Base-by-base conservation (phyloP, 192 early-diverging fungal genomes). In the Spizellomyces sp. region DNA sequence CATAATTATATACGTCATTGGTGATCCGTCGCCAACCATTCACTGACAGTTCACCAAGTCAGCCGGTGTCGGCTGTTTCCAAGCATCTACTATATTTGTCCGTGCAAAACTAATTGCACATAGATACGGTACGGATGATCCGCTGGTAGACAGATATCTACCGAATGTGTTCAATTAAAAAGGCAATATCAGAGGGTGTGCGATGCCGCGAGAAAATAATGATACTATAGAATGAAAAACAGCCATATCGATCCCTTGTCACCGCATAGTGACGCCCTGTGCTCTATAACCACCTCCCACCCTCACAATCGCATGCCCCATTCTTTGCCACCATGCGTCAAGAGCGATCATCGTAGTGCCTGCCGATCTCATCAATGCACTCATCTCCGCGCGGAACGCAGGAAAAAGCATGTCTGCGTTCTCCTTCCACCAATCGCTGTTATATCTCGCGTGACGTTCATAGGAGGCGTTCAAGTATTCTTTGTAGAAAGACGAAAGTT, bases 401-500 rank as follows among this genome's bases (percentile, higher is more conserved):
- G 55, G 47, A 7, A 14, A 22, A 5, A 80, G 63, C 58, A 77
- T 73, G 0, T 48, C 56, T 17, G 54, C 10, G 68, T 77, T 80
- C 19, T 69, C 69, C 42, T 65, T 19, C 79, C 75, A 77, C 75
- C 61, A 71, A 15, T 22, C 41, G 17, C 59, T 9, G 64, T 80
- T 80, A 73, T 80, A 80, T 44, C 56, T 64, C 54, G 67, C 50
- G 62, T 80, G 79, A 1, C 75, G 71, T 19, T 41, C 47, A 5
- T 43, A 46, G 8, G 71, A 75, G 1, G 27, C 54, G 56, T 74
- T 66, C 0, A 80, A 72, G 61, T 80, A 80, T 36, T 64, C 41
- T 42, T 69, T 57, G 72, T 80, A 80, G 62, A 80, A 80, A 5
- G 22, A 41, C 3, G 79, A 80, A 10, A 80, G 58, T 43, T 77